phyloP scores from a whole-genome alignment of 768 basidiomycete genomes.

The Amanita pseudoporphyria region DNA sequence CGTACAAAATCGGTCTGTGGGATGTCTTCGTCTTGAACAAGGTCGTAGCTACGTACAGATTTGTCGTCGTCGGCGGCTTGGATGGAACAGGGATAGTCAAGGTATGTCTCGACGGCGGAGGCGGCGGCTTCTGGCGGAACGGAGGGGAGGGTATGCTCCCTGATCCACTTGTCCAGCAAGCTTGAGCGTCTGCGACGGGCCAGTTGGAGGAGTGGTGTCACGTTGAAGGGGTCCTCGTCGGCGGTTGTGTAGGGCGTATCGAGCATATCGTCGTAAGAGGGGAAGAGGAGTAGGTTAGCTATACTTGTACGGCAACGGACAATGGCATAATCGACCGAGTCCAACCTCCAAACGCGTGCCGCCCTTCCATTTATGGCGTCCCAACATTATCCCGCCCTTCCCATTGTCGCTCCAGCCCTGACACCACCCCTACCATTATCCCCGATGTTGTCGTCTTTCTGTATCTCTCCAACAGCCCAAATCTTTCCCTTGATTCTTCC shows the following conservation, averaged over 20 bases:
- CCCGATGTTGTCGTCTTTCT: slow-evolving; percentile 55
- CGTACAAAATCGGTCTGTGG: slow-evolving; percentile 15
- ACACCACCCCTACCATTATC: slow-evolving; percentile 54
- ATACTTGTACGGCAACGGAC: not conserved
- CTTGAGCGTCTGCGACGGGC: slow-evolving; percentile 36
- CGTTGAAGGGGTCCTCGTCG: slow-evolving; percentile 43
- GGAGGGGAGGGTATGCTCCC: slow-evolving; percentile 25
- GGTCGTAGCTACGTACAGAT: slow-evolving; percentile 36
- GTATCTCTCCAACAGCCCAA: slow-evolving; percentile 54
- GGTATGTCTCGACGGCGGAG: slow-evolving; percentile 34
- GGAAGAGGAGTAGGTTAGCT: not conserved
- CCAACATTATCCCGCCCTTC: not conserved
- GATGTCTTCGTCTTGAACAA: slow-evolving; percentile 43
- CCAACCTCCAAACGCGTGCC: not conserved
- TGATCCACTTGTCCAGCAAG: slow-evolving; percentile 45
- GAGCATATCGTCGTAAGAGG: slow-evolving; percentile 17
- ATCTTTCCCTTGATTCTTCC: slow-evolving; percentile 22
- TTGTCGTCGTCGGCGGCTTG: slow-evolving; percentile 19
- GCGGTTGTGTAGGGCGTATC: slow-evolving; percentile 39
- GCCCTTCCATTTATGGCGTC: not conserved
- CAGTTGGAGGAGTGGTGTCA: slow-evolving; percentile 23
- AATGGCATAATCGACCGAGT: slow-evolving; percentile 5
- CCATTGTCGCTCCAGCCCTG: slow-evolving; percentile 11
- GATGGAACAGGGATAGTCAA: slow-evolving; percentile 12
- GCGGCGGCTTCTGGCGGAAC: slow-evolving; percentile 18